Percentiles rank a stretch among this genome's conserved stretches.
Evolutionary conservation across 2,329 filamentous ascomycete species (phyloP).

Genomic region (Colletotrichum endophyticum): DNA sequence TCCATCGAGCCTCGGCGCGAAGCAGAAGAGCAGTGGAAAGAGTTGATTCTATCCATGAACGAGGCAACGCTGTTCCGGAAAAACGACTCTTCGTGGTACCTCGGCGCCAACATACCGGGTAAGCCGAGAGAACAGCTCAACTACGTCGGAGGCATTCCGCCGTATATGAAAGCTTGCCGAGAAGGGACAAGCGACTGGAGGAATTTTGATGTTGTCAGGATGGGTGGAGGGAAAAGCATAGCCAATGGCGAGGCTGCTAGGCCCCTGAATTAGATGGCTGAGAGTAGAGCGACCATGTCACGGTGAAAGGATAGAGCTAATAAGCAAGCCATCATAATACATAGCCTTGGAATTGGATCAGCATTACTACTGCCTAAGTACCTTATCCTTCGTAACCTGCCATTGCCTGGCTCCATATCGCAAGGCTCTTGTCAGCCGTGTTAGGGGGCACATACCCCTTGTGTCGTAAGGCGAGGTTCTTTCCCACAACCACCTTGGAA

Average conservation of each 20-base stretch:
- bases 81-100: slow-evolving; percentile 25
- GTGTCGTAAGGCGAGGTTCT: background rate
- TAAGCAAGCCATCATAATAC: background rate
- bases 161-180: slow-evolving; percentile 18
- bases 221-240: background rate
- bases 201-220: background rate
- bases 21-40: slow-evolving; percentile 19
- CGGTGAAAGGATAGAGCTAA: background rate
- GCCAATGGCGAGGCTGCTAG: background rate
- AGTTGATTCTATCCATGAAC: slow-evolving; percentile 11
- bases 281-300: background rate
- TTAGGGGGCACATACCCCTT: background rate
- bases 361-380: background rate
- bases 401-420: background rate
- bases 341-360: background rate
- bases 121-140: slow-evolving; percentile 24
- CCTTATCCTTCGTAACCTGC: background rate
- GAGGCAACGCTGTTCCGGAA: slow-evolving; percentile 21
- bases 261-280: background rate
- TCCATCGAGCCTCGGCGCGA: slow-evolving; percentile 19
- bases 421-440: background rate
- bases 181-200: slow-evolving; percentile 1
- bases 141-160: slow-evolving; percentile 19
- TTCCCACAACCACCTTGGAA: background rate
- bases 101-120: slow-evolving; percentile 27